Base-by-base conservation (phyloP, 768 basidiomycete species). In the Mycena filopes region DNA sequence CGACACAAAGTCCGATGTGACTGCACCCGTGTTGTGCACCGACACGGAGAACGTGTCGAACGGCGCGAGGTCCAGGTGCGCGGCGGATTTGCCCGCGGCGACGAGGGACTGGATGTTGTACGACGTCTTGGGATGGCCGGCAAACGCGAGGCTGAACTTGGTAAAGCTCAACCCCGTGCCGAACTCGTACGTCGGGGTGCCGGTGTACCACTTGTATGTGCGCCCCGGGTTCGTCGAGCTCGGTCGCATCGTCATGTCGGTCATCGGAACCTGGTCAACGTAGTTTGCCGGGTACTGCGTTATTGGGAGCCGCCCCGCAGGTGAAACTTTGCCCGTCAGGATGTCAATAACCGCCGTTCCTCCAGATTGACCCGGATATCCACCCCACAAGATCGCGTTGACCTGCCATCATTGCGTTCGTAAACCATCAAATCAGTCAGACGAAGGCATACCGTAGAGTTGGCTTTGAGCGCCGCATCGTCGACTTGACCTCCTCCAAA, bases 401-500 rank as follows among this genome's bases (percentile, higher is more conserved):
- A 87, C 82, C 59, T 60, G 28, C 25, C 13, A 42, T 8, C 26
- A 31, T 15, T 2, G 11, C 15, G 10, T 26, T 28, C 2, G 16
- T 33, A 28, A 48, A 21, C 25, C 20, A 18, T 21, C 16, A 10
- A 31, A 26, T 15, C 47, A 48, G 15, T 11, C 2, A 20, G 26
- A 9, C 16, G 29, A 28, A 26, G 20, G 63, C 77, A 66, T 29
- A 85, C 85, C 38, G 74, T 79, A 28, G 72, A 55, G 54, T 81
- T 86, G 23, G 60, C 75, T 69, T 86, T 86, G 57, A 89, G 74
- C 7, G 73, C 74, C 2, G 81, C 76, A 63, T 79, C 79, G 63
- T 87, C 87, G 12, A 87, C 77, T 70, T 87, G 87, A 1, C 86
- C 87, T 18, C 84, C 87, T 28, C 87, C 85, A 59, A 87, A 84